Evolutionary conservation across 1,284 basidiomycete species (phyloP), one percentile per base, ranked within the genome.

Genomic region (Leccinum idahoense): DNA sequence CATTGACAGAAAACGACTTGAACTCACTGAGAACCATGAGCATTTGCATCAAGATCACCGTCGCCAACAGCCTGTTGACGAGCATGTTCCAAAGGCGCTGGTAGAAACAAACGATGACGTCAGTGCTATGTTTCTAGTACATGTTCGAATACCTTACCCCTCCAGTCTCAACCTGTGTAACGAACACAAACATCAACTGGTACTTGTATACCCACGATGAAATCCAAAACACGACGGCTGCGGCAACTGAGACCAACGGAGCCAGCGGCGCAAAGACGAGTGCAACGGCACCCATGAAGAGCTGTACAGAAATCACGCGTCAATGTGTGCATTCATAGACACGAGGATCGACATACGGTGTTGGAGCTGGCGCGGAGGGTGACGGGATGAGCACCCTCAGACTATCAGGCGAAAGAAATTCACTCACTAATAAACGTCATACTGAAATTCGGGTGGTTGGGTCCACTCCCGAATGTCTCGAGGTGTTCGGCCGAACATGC

Each of bases 391-490:
- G 59, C 8, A 61, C 59, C 57, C 11, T 14, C 26, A 4, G 57
- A 56, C 26, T 7, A 29, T n/a, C 5, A 39, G 14, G 55, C 3
- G 44, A 23, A 56, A 60, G 4, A 35, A 1, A 56, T 57, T 57
- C 20, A 82, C 89, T 75, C 67, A 92, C 89, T 92, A 95, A 76
- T 94, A 94, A 63, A 96, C 85, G 11, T 92, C 85, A 77, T 92
- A 98, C 70, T 96, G 89, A 73, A 98, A 98, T 49, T 90, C 87
- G 5, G 93, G 93, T 15, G 96, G 96, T 74, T 96, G 92, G 6
- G 96, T 98, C 89, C 93, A 96, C 70, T 98, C 95, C 60, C 94
- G 85, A 63, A 98, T 94, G 71, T 98, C 95, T 68, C 97, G 87
- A 56, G 96, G 96, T 0, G 97, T 99, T 63, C 96, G 89, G n/a